Evolutionary conservation across 345 rosid genomes (phyloP).

Genomic region (Murraya koenigii): DNA sequence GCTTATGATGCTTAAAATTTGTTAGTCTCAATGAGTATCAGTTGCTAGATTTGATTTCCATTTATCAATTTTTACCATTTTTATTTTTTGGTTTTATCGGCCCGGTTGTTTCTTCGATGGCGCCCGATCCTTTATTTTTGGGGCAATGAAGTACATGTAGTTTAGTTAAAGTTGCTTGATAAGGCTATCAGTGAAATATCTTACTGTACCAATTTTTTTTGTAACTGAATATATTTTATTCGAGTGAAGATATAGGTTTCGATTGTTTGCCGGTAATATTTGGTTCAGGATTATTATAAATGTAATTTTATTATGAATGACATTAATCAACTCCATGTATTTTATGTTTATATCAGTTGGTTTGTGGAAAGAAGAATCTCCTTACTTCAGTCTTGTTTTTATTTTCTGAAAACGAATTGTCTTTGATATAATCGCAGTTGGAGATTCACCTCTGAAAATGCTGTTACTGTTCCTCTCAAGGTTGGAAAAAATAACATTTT

Average conservation of each 20-base stretch:
- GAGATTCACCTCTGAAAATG: neutral
- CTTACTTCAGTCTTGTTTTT: neutral
- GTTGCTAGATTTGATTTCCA: constrained; percentile 15
- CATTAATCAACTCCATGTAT: too few relatives aligned
- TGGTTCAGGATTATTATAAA: neutral
- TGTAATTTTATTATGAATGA: neutral
- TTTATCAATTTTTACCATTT: constrained; percentile 13
- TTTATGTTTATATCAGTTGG: neutral
- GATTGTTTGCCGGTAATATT: neutral
- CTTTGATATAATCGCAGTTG: neutral
- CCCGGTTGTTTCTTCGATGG: constrained; percentile 20
- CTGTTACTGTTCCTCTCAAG: neutral
- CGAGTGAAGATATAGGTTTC: constrained; percentile 15
- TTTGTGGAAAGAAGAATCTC: neutral
- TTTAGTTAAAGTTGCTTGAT: neutral
- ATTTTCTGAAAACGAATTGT: neutral
- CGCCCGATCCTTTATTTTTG: neutral
- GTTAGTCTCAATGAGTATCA: neutral
- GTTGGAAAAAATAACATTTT: neutral
- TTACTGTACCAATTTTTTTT: neutral
- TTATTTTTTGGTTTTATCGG: neutral
- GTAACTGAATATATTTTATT: constrained; percentile 3
- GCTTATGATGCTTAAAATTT: constrained; percentile 32
- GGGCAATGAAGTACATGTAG: constrained; percentile 19
- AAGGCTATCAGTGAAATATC: neutral